Percentiles rank a stretch among this genome's conserved stretches.
Conservation (phyloP, 2,329 filamentous ascomycete species). For the Monosporascus sp. region DNA sequence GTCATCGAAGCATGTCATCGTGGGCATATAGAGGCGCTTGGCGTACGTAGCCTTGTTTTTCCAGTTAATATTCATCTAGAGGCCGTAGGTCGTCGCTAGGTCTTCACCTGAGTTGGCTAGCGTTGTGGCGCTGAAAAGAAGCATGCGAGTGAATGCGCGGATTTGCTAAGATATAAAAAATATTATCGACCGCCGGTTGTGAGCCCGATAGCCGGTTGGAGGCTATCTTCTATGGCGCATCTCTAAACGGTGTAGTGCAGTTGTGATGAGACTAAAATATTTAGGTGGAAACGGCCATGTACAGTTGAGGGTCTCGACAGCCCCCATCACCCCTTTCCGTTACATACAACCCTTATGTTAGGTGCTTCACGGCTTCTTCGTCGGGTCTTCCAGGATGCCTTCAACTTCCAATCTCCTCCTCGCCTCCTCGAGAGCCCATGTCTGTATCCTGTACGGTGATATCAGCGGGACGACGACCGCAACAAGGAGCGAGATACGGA, state of each 20-base stretch:
- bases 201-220: not conserved
- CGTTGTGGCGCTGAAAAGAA: not conserved
- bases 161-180: not conserved
- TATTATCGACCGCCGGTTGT: not conserved
- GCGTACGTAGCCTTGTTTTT: slow-evolving; percentile 3
- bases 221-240: slow-evolving; percentile 1
- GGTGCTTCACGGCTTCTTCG: slow-evolving; percentile 42
- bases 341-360: not conserved
- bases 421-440: slow-evolving; percentile 97
- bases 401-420: slow-evolving; percentile 91
- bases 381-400: slow-evolving; percentile 81
- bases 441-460: slow-evolving; percentile 73
- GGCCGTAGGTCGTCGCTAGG: not conserved
- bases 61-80: not conserved
- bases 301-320: not conserved
- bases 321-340: not conserved
- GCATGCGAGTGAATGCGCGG: not conserved
- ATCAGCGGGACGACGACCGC: slow-evolving; percentile 14
- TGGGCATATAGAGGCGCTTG: slow-evolving; percentile 1
- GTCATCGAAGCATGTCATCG: not conserved
- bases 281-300: not conserved
- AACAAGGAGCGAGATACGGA: no score
- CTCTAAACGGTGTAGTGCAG: not conserved
- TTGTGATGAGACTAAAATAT: not conserved
- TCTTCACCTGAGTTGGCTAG: not conserved